Base-by-base conservation (phyloP, 2,329 filamentous ascomycete species). In the Cercospora sojina region DNA sequence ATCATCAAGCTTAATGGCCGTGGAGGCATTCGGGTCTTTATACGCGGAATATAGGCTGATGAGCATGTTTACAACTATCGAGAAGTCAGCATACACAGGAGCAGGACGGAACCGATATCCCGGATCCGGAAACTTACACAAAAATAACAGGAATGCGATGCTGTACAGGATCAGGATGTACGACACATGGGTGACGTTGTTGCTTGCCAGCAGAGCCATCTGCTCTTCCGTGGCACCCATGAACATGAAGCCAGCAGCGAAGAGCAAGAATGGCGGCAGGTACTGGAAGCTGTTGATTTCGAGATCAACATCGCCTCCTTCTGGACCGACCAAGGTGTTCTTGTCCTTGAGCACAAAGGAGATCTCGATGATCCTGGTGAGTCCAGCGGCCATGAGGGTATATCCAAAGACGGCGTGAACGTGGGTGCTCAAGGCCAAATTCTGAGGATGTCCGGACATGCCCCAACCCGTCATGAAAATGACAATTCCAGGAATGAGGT, bases 181-280 rank as follows among this genome's bases (percentile, higher is more conserved):
- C 5, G 93, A 90, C 49, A 98, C 91, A 75, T 96, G 92, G 27
- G 93, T 93, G 74, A 98, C 88, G 66, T 88, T 85, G 0, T 91
- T 90, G 43, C 87, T 83, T 47, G 87, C 85, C 5, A 98, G 83
- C 1, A 97, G 83, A 23, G 83, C 75, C 91, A 98, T 97, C 80
- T 98, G 95, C 80, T 99, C 93, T 78, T 98, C 95, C 0, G 93
- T 98, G 16, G 95, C 94, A 32, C 92, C 91, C 93, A 98, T 96
- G 82, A 99, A 99, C 47, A 99, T 85, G 81, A 98, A 97, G 1
- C 95, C 95, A 3, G 93, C 91, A 5, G 93, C 93, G 75, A 91
- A 96, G 29, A 99, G 86, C 47, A 98, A 85, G 74, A 78, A 79
- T 6, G 73, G 72, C 9, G 77, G 72, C 43, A 79, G 64, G 53